These are phyloP conservation scores for Ogataea henricii DNA, from an alignment of 805 yeast species.

Conservation along the genomic window DNA sequence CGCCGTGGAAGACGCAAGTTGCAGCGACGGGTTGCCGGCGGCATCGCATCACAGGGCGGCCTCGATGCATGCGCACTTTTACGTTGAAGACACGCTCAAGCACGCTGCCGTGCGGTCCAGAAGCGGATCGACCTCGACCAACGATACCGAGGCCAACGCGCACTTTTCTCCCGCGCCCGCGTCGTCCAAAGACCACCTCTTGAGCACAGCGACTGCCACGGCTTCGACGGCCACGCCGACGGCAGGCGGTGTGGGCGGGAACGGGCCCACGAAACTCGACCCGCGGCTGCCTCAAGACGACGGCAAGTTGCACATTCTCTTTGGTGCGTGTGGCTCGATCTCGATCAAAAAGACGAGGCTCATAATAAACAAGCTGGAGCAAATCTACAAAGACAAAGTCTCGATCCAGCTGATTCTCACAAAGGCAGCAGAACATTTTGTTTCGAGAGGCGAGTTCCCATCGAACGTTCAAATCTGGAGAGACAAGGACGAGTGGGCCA, in stretches of 20 bases:
- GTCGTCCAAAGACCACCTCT: conserved; percentile 11
- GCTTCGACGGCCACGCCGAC: conserved; percentile 5
- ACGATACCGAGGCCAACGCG: conserved; percentile 25
- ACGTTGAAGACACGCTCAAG: conserved; percentile 66
- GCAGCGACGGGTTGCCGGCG: conserved; percentile 6
- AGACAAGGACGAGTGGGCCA: conserved; percentile 58
- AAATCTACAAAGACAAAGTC: conserved; percentile 53
- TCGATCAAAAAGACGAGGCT: conserved; percentile 53
- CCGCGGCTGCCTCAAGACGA: conserved; percentile 51
- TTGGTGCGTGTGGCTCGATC: conserved; percentile 62
- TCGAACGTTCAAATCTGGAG: conserved; percentile 55
- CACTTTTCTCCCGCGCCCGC: conserved; percentile 10
- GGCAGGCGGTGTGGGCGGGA: not conserved
- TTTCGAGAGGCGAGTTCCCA: conserved; percentile 47
- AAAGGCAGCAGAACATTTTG: conserved; percentile 53
- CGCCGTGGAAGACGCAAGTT: conserved; percentile 6
- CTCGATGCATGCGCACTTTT: conserved; percentile 79
- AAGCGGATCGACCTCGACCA: conserved; percentile 35
- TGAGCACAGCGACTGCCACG: conserved; percentile 6
- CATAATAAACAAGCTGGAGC: conserved; percentile 53
- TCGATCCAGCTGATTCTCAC: conserved; percentile 58
- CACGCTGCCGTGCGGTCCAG: conserved; percentile 42
- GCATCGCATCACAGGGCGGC: conserved; percentile 51
- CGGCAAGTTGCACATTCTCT: conserved; percentile 54
- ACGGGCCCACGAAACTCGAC: conserved; percentile 23